A percentile compares a stretch with the other conserved stretches of the same genome.
Conservation (phyloP, 129 eudicot genomes). For the Escallonia herrerae region DNA sequence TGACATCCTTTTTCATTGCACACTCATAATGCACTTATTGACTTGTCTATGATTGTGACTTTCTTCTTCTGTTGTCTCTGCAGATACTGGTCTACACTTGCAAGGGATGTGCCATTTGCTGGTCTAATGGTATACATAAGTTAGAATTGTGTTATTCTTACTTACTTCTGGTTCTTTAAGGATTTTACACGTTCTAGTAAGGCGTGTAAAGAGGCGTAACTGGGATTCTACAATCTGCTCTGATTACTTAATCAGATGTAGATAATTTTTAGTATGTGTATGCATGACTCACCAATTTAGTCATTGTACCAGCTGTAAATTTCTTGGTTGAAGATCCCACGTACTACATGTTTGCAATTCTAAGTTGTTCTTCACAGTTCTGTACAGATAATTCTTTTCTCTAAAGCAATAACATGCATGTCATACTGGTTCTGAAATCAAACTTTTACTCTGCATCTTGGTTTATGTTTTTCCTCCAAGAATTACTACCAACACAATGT, state of each 20-base stretch:
- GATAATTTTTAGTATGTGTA: background rate
- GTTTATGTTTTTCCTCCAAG: too few species aligned
- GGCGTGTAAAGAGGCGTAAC: background rate
- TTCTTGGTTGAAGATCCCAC: background rate
- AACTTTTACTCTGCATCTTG: too few species aligned
- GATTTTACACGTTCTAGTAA: background rate
- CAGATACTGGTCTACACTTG: conserved; percentile 97
- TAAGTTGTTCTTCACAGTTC: background rate
- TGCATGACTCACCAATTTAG: background rate
- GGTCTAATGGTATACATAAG: conserved; percentile 68
- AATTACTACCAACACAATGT: too few species aligned
- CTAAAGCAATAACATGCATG: too few species aligned
- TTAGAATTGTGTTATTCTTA: background rate
- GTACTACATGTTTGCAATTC: background rate
- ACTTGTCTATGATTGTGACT: background rate
- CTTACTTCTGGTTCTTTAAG: conserved; percentile 1
- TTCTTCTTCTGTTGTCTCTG: conserved; percentile 17
- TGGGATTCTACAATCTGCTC: background rate
- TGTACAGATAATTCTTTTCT: background rate
- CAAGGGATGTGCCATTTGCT: conserved; percentile 95
- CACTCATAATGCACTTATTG: background rate
- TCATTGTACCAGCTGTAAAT: background rate
- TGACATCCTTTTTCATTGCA: background rate
- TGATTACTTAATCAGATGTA: background rate
- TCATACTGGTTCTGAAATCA: too few species aligned